A percentile compares a stretch with the other conserved stretches of the same genome.
Evolutionary conservation across 768 basidiomycete genomes (phyloP).

Genomic region (Symmetrospora coprosmae): DNA sequence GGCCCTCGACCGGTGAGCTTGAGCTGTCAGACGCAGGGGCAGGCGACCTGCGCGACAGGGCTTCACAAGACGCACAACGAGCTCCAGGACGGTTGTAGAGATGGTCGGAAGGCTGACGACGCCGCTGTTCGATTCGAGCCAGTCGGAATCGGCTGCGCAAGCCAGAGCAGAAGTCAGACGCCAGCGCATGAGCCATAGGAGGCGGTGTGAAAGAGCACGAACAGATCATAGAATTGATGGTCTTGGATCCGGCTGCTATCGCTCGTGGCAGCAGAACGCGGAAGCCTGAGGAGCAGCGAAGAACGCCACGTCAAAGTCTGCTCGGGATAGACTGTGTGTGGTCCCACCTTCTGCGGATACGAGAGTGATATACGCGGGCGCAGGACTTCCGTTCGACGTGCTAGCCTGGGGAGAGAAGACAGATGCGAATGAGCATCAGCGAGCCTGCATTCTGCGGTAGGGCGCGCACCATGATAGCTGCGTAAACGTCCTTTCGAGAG

Average conservation of each 20-base stretch:
- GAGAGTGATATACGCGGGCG: background rate
- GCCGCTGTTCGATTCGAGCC: background rate
- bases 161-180: too few relatives aligned
- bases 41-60: too few relatives aligned
- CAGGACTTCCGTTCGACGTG: background rate
- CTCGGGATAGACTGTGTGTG: background rate
- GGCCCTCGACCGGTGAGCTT: too few relatives aligned
- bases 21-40: too few relatives aligned
- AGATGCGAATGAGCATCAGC: too few relatives aligned
- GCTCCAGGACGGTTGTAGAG: background rate
- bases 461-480: too few relatives aligned
- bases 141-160: slow-evolving; percentile 5
- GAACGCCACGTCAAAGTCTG: background rate
- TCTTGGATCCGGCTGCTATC: slow-evolving; percentile 3
- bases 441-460: too few relatives aligned
- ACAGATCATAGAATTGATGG: background rate
- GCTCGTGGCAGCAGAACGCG: slow-evolving; percentile 1
- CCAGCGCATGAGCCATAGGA: too few relatives aligned
- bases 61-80: background rate
- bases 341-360: slow-evolving; percentile 4
- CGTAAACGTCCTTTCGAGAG: too few relatives aligned
- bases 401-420: background rate
- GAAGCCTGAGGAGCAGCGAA: background rate
- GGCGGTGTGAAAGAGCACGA: too few relatives aligned
- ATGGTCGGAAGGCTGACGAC: background rate